Conservation (phyloP, 2,329 filamentous ascomycete species). For the Aspergillus melleus region DNA sequence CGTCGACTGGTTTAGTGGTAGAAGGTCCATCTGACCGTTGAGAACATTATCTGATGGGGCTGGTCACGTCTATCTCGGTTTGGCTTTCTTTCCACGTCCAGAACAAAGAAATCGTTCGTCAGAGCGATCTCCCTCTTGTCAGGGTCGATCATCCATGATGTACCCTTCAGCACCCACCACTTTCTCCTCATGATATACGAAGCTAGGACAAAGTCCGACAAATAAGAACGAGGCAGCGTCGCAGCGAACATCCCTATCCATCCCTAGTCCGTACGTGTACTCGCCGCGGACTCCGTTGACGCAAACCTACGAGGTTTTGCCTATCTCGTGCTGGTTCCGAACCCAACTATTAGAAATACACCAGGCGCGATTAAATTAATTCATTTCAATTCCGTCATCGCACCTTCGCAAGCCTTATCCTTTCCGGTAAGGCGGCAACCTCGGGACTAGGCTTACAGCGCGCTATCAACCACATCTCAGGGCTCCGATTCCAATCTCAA, state of each 20-base stretch:
- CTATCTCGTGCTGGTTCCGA: background rate
- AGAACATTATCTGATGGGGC: background rate
- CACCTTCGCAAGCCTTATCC: too few relatives aligned
- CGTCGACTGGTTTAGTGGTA: background rate
- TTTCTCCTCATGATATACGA: background rate
- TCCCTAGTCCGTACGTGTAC: too few relatives aligned
- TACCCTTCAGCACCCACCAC: background rate
- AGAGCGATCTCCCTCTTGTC: background rate
- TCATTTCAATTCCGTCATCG: too few relatives aligned
- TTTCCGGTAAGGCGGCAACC: background rate
- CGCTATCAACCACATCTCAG: background rate
- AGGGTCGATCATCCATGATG: background rate
- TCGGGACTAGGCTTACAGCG: too few relatives aligned
- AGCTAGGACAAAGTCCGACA: background rate
- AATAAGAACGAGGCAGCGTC: background rate
- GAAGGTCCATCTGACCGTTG: background rate
- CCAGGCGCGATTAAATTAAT: too few relatives aligned
- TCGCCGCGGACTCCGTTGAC: background rate
- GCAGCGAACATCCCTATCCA: background rate
- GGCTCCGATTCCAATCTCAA: background rate
- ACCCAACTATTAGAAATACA: too few relatives aligned
- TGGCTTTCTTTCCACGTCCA: background rate
- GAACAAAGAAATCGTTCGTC: background rate
- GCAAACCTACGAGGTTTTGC: background rate
- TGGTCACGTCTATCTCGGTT: background rate